Evolutionary conservation across 2,329 filamentous ascomycete species (phyloP).

Genomic region (Monosporascus sp.): DNA sequence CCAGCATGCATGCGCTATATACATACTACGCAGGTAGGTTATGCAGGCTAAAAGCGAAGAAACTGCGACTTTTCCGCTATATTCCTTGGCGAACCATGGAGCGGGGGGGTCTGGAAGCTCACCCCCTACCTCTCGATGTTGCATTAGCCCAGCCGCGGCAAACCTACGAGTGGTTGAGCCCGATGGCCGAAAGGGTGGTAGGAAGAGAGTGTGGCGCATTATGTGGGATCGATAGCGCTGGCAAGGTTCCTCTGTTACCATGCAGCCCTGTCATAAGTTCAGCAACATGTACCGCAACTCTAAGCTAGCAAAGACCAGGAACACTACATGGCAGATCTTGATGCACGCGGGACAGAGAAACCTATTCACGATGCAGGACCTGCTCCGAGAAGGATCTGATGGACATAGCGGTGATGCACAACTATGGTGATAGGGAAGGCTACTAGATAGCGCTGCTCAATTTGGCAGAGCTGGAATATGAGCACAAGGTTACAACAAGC

Average conservation of each 20-base stretch:
- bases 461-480: neutral
- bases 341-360: neutral
- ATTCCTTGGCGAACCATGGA: too few relatives aligned
- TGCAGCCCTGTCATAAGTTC: neutral
- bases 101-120: too few relatives aligned
- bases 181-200: neutral
- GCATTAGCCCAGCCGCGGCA: too few relatives aligned
- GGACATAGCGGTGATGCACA: neutral
- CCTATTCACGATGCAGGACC: neutral
- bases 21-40: neutral
- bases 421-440: neutral
- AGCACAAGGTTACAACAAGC: neutral
- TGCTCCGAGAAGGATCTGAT: neutral
- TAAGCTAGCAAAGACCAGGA: neutral
- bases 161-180: neutral
- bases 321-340: neutral
- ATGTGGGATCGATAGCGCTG: neutral
- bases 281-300: too few relatives aligned
- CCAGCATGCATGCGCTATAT: neutral
- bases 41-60: too few relatives aligned
- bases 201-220: neutral
- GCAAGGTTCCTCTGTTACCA: neutral
- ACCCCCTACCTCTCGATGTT: too few relatives aligned
- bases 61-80: too few relatives aligned
- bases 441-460: neutral